Base-by-base conservation (phyloP, 192 early-diverging fungal species). In the Coemansia sp. region DNA sequence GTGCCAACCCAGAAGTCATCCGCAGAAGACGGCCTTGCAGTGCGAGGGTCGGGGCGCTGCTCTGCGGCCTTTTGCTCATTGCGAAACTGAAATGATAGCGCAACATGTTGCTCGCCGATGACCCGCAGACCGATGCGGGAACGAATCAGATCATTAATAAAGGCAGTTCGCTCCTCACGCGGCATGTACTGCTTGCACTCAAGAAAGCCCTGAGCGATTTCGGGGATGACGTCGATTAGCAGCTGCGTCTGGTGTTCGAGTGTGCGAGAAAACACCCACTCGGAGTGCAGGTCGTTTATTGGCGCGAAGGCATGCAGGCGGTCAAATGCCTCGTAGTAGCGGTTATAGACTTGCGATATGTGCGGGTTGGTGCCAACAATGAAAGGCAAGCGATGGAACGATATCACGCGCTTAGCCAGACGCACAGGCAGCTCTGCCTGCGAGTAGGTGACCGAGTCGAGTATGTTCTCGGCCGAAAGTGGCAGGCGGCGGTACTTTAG, bases 301-400 rank as follows among this genome's bases (percentile, higher is more conserved):
- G 84, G 81, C 2, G 93, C 89, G 53, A 91, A 88, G 1, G 82
- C 71, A 14, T 84, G 83, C 3, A 97, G 75, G 6, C 65, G 82
- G 57, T 90, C 89, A 64, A 93, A 90, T 14, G 93, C 90, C 57
- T 90, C 86, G 61, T 85, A 88, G 66, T 93, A 93, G 17, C 93
- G 88, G 55, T 86, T 77, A 74, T 95, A 95, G 14, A 96, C 88
- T 39, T 82, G 80, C 42, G 88, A 84, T 58, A 98, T 95, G 67
- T 93, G 86, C 2, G 96, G 96, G 75, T 98, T 98, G 53, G 93
- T 93, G 60, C 94, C 96, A 32, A 98, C 94, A 55, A 98, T 98
- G 71, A 95, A 97, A 0, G 94, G 95, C 32, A 96, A 83, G 52
- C 87, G 90, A 75, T 97, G 92, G 55, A 97, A 88, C 6, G 90